phyloP scores from a whole-genome alignment of 2,329 filamentous ascomycete genomes.

The Venturiaceae sp. region DNA sequence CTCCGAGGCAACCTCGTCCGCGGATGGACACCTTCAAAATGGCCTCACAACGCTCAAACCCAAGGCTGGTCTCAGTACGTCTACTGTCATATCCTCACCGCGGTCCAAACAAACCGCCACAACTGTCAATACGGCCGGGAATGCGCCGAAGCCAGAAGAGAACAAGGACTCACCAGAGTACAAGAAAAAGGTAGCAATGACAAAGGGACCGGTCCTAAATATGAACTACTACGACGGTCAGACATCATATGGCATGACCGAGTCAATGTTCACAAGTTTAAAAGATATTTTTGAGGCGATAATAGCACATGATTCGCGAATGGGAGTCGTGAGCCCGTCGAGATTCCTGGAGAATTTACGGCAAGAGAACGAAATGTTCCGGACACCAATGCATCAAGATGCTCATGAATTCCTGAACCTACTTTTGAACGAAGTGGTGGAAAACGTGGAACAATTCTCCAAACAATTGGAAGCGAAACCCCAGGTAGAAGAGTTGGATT shows the following conservation, averaged over 20 bases:
- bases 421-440: slow-evolving; percentile 89
- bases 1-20: not conserved
- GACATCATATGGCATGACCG: slow-evolving; percentile 78
- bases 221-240: slow-evolving; percentile 72
- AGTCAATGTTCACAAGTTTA: slow-evolving; percentile 86
- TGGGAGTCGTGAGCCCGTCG: slow-evolving; percentile 83
- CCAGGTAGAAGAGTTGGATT: slow-evolving; percentile 12
- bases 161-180: slow-evolving; percentile 92
- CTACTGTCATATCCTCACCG: not conserved
- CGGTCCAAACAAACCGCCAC: slow-evolving; percentile 30
- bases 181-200: slow-evolving; percentile 92
- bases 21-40: not conserved
- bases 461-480: slow-evolving; percentile 45
- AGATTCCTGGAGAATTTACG: slow-evolving; percentile 91
- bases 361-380: slow-evolving; percentile 93
- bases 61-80: slow-evolving; percentile 16
- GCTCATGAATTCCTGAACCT: slow-evolving; percentile 95
- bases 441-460: slow-evolving; percentile 85
- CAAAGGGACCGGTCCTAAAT: slow-evolving; percentile 77
- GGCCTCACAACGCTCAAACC: slow-evolving; percentile 21
- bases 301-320: slow-evolving; percentile 69
- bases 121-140: slow-evolving; percentile 42
- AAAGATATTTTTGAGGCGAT: slow-evolving; percentile 95
- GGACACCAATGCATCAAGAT: slow-evolving; percentile 95
- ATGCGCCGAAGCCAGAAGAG: slow-evolving; percentile 68